Percentiles rank a stretch among this genome's conserved stretches.
phyloP scores from a whole-genome alignment of 2,329 filamentous ascomycete species.

The Colletotrichum filicis region DNA sequence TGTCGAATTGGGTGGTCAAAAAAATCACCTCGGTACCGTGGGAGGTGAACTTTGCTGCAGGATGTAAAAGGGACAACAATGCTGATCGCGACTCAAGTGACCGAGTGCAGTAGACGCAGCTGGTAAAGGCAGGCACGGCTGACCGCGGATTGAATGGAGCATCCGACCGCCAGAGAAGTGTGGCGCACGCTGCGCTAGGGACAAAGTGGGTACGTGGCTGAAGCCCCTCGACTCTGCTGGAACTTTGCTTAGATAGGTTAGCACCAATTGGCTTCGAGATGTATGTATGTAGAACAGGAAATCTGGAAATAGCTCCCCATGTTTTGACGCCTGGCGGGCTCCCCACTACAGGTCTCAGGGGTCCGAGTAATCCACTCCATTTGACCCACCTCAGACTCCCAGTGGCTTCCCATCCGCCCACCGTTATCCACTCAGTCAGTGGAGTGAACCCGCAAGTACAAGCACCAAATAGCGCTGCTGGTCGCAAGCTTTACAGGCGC shows the following conservation, averaged over 20 bases:
- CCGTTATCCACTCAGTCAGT: slow-evolving; percentile 2
- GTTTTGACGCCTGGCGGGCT: slow-evolving; percentile 1
- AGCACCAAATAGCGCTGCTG: slow-evolving; percentile 19
- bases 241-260: not conserved
- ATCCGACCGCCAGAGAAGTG: not conserved
- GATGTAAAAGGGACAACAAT: slow-evolving; percentile 14
- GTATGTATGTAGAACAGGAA: not conserved
- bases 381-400: not conserved
- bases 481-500: slow-evolving; percentile 19
- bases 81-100: slow-evolving; percentile 1
- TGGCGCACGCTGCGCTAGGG: not conserved
- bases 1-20: not conserved
- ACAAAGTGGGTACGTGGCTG: not conserved
- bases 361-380: not conserved
- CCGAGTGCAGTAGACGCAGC: not conserved
- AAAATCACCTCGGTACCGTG: not conserved
- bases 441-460: not conserved
- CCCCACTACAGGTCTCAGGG: slow-evolving; percentile 27
- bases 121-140: not conserved
- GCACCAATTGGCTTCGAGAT: not conserved
- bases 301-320: slow-evolving; percentile 17
- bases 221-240: not conserved
- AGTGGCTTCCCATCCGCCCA: not conserved
- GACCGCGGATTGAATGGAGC: slow-evolving; percentile 8
- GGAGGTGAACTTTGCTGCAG: slow-evolving; percentile 14